Evolutionary conservation across 1,139 yeast species (phyloP), one percentile per base, ranked within the genome.

Genomic region (Chernovozyma aurita): DNA sequence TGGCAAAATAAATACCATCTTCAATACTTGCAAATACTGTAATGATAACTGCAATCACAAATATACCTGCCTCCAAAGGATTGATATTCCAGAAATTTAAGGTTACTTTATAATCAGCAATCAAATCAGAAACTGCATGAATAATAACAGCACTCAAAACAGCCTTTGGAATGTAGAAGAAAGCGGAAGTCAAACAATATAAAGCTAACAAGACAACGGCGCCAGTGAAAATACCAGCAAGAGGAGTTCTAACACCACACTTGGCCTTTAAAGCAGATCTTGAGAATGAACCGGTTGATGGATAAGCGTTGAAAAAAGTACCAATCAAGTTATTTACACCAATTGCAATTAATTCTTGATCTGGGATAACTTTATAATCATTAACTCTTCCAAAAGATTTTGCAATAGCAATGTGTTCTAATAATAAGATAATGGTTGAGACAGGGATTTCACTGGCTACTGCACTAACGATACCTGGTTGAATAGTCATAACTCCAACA

Each of bases 211-310:
- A 64, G 18, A 90, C 97, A 57, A 90, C 90, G 27, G 76, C 78
- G 55, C 97, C 97, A 20, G 96, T 87, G 63, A 80, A 85, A 37
- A 87, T 73, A 63, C 97, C 96, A 36, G 96, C 95, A 43, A 88
- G 68, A 24, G 97, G 97, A 28, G 97, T 90, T 54, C 90, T 77
- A 32, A 90, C 97, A 54, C 95, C 95, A 73, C 96, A 88, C 63
- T 88, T 90, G 38, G 95, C 85, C 63, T 90, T 88, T 52, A 90
- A 73, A 11, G 97, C 97, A 33, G 96, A 84, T 68, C 97, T 80
- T 16, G 95, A 85, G 61, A 90, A 90, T 2, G 97, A 90, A 37
- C 97, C 97, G 9, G 97, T 90, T 9, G 96, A 90, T 13, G 97
- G 97, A 57, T 90, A 90, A 8, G 97, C 96, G 52, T 78, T 73